Evolutionary conservation across 371 early-diverging fungal genomes (phyloP).

Genomic region (Syncephalastrum sp.): DNA sequence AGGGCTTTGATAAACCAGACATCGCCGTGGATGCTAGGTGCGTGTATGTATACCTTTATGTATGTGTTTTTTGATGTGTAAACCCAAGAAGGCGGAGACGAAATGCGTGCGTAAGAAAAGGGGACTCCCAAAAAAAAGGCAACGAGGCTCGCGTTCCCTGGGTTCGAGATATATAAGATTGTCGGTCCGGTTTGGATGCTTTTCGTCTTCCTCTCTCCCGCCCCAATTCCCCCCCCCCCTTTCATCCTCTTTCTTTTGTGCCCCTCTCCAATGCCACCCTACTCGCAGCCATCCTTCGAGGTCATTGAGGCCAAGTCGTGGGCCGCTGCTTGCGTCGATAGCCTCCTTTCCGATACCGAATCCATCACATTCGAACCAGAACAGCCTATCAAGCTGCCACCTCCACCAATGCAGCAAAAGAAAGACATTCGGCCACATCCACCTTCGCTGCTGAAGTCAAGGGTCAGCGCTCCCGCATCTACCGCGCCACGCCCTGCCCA

Average conservation of each 20-base stretch:
- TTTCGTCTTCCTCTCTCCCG: conserved; percentile 9
- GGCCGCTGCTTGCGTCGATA: conserved; percentile 31
- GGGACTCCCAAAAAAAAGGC: too few species aligned
- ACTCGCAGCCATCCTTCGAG: conserved; percentile 27
- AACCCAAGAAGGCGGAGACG: too few species aligned
- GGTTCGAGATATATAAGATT: too few species aligned
- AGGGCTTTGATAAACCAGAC: too few species aligned
- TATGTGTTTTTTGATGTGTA: too few species aligned
- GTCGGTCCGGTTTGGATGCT: background rate
- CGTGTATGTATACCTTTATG: too few species aligned
- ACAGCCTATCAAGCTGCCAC: background rate
- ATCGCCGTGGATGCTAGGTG: too few species aligned
- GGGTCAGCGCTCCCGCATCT: background rate
- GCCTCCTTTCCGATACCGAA: conserved; percentile 23
- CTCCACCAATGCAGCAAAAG: background rate
- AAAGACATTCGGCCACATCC: background rate
- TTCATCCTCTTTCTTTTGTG: conserved; percentile 11
- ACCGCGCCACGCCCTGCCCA: background rate
- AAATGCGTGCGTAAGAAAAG: too few species aligned
- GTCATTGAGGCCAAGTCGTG: conserved; percentile 37
- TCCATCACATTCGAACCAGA: conserved; percentile 29
- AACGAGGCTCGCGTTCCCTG: too few species aligned
- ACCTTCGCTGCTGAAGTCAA: background rate
- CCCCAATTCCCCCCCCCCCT: conserved; percentile 2
- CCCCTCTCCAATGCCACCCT: conserved; percentile 22